Percentiles rank a stretch among this genome's conserved stretches.
phyloP scores from a whole-genome alignment of 1,139 yeast genomes.

The Kurtzmaniella quercitrusa region DNA sequence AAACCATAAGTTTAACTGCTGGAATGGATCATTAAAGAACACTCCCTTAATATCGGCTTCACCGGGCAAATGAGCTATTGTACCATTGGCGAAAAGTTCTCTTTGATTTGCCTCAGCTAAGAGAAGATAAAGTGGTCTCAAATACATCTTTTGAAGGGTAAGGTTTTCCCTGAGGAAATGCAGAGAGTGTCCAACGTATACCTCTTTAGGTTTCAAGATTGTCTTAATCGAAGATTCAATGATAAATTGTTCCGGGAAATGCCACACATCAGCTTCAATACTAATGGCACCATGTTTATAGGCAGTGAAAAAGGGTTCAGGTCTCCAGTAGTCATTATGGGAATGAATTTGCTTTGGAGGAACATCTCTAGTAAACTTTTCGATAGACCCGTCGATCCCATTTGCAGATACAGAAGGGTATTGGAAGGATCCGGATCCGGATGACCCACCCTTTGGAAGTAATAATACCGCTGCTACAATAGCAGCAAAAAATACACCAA shows the following conservation, averaged over 20 bases:
- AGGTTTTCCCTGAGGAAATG: conserved; percentile 38
- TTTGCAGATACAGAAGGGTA: background rate
- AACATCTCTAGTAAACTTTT: conserved; percentile 46
- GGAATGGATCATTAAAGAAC: conserved; percentile 37
- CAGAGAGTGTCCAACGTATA: conserved; percentile 68
- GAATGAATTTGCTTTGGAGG: conserved; percentile 55
- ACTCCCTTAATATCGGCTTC: conserved; percentile 18
- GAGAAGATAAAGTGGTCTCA: conserved; percentile 48
- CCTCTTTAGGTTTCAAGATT: conserved; percentile 26
- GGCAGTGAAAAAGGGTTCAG: conserved; percentile 59
- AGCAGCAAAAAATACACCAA: background rate
- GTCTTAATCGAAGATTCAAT: conserved; percentile 20
- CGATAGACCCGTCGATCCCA: conserved; percentile 16
- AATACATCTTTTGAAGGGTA: conserved; percentile 49
- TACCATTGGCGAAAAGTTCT: conserved; percentile 11
- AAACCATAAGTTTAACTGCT: conserved; percentile 38
- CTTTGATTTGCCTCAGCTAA: conserved; percentile 43
- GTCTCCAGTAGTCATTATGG: conserved; percentile 76
- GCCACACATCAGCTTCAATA: conserved; percentile 74
- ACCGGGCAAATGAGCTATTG: conserved; percentile 1
- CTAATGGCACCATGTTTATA: conserved; percentile 54
- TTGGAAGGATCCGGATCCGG: background rate
- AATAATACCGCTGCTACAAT: background rate
- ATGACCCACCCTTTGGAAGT: background rate
- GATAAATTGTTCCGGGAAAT: conserved; percentile 26